Conservation (phyloP, 192 early-diverging fungal genomes). For the Anaeromyces robustus region DNA sequence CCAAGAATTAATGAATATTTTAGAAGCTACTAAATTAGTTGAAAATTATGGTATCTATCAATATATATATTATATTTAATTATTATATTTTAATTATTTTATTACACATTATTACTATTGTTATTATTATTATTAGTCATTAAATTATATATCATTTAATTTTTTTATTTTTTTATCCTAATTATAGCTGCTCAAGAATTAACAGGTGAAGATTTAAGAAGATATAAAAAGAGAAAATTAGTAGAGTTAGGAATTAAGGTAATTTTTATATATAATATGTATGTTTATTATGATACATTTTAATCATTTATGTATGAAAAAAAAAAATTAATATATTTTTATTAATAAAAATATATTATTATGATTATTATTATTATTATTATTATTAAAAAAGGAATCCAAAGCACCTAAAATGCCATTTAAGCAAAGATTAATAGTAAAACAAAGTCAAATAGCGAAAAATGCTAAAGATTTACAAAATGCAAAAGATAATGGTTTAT, state of each 20-base stretch:
- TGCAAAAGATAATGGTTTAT: constrained; percentile 25
- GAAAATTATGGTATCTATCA: constrained; percentile 27
- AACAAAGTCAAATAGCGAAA: constrained; percentile 15
- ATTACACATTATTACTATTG: background rate
- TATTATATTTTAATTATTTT: constrained; percentile 1
- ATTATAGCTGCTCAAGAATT: constrained; percentile 14
- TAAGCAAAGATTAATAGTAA: constrained; percentile 10
- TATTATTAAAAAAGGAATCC: background rate
- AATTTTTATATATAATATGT: constrained; percentile 1
- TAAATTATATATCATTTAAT: too few relatives aligned
- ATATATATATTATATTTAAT: background rate
- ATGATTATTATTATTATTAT: background rate
- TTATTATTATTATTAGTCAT: background rate
- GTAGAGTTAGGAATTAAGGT: constrained; percentile 21
- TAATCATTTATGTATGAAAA: too few relatives aligned
- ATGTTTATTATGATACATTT: background rate
- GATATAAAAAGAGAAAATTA: constrained; percentile 12
- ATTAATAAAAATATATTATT: background rate
- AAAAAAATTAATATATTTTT: background rate
- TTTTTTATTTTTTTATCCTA: background rate
- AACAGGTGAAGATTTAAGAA: constrained; percentile 22
- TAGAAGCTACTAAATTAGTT: constrained; percentile 21
- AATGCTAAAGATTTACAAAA: constrained; percentile 6
- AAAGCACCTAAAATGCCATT: constrained; percentile 16
- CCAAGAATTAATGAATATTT: constrained; percentile 23